A percentile compares a stretch with the other conserved stretches of the same genome.
Evolutionary conservation across 352 stramenopile species (phyloP).

Genomic region (Globisporangium irregulare): DNA sequence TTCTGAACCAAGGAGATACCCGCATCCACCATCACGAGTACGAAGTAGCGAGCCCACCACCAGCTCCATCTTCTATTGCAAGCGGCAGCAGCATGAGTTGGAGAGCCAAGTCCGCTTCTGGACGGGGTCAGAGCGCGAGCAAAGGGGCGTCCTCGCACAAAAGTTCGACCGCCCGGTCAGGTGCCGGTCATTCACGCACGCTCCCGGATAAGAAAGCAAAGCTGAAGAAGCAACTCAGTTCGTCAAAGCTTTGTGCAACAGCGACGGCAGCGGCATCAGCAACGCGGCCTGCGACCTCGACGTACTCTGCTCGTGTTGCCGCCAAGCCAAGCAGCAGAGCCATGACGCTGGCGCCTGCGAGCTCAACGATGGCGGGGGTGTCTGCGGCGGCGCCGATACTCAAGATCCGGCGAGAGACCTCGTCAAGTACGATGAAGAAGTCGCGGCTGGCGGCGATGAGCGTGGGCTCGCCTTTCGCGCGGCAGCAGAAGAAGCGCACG

Average conservation of each 20-base stretch:
- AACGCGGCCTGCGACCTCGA: neutral
- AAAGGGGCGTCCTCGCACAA: neutral
- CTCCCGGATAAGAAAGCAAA: conserved; percentile 11
- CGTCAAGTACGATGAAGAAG: conserved; percentile 57
- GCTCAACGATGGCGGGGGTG: neutral
- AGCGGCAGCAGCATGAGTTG: conserved; percentile 10
- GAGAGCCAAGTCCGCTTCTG: neutral
- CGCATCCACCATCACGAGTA: conserved; percentile 10
- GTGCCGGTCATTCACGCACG: neutral
- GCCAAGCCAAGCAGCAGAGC: conserved; percentile 16
- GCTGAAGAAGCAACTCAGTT: neutral
- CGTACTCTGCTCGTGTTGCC: conserved; percentile 14
- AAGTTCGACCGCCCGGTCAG: neutral
- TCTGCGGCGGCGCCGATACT: conserved; percentile 22
- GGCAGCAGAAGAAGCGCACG: conserved; percentile 26
- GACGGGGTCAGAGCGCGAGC: neutral
- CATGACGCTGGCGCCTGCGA: conserved; percentile 14
- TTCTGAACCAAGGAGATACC: neutral
- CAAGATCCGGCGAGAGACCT: conserved; percentile 50
- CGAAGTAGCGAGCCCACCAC: neutral
- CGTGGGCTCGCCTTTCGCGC: conserved; percentile 11
- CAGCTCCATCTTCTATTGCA: neutral
- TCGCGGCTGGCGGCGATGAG: conserved; percentile 19
- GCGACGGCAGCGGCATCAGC: neutral
- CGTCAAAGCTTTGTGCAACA: conserved; percentile 3